phyloP scores from a whole-genome alignment of 2,329 filamentous ascomycete genomes.

The Botrytis medusae region DNA sequence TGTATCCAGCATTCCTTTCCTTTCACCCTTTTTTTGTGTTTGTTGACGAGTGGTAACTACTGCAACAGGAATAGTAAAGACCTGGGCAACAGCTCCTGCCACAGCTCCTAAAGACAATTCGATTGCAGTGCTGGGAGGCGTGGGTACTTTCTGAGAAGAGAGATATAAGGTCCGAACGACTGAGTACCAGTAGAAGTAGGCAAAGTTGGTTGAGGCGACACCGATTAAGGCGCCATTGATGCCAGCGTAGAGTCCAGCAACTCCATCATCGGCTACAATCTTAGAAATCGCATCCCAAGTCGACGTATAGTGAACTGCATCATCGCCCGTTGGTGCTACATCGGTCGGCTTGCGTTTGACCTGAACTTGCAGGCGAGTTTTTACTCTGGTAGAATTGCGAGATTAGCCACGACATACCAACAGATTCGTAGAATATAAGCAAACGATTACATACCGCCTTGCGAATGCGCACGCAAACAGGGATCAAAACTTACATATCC shows the following conservation, averaged over 20 bases:
- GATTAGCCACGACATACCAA: conserved; percentile 12
- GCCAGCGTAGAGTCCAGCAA: conserved; percentile 82
- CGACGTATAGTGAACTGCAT: conserved; percentile 75
- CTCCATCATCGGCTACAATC: conserved; percentile 78
- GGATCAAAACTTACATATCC: conserved; percentile 71
- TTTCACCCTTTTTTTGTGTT: conserved; percentile 80
- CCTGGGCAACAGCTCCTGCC: conserved; percentile 85
- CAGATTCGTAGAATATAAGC: conserved; percentile 11
- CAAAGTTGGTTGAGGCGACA: conserved; percentile 96
- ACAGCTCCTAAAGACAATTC: conserved; percentile 84
- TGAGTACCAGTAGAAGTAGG: conserved; percentile 99
- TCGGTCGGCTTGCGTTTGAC: conserved; percentile 62
- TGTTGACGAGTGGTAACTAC: conserved; percentile 96
- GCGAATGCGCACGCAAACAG: conserved; percentile 12
- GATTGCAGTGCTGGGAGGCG: conserved; percentile 71
- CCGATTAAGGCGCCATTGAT: conserved; percentile 84
- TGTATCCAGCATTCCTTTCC: conserved; percentile 83
- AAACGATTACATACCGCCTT: conserved; percentile 17
- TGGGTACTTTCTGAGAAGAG: conserved; percentile 55
- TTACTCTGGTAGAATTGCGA: conserved; percentile 63
- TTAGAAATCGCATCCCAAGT: conserved; percentile 86
- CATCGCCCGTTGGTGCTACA: conserved; percentile 44
- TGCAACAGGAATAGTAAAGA: conserved; percentile 95
- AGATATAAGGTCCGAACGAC: conserved; percentile 80
- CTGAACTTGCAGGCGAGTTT: conserved; percentile 94